Evolutionary conservation across 345 rosid species (phyloP).

Genomic region (Eucalyptus erythrocorys): DNA sequence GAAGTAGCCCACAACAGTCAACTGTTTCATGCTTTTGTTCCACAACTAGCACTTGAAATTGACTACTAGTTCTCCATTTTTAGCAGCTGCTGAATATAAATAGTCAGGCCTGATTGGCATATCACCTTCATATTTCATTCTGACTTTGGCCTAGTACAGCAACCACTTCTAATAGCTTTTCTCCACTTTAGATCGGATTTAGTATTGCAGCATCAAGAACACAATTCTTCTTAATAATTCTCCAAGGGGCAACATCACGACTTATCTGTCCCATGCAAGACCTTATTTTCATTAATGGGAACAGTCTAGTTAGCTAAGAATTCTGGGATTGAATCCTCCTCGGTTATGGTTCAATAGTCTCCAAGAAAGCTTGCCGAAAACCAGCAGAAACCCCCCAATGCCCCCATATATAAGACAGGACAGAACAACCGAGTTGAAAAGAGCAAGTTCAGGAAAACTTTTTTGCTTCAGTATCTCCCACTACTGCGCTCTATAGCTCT

Average conservation of each 20-base stretch:
- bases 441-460: background rate
- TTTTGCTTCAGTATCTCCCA: background rate
- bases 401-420: background rate
- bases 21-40: background rate
- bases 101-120: background rate
- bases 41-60: background rate
- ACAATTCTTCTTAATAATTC: background rate
- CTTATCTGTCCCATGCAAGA: background rate
- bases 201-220: background rate
- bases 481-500: background rate
- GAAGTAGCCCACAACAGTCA: background rate
- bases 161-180: background rate
- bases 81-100: no score
- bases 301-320: no score
- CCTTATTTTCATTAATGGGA: no score
- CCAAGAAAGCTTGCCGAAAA: no score
- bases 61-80: background rate
- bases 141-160: background rate
- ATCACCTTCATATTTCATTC: background rate
- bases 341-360: no score
- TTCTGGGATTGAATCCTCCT: no score
- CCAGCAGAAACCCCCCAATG: background rate
- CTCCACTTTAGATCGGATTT: background rate
- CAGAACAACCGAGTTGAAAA: background rate
- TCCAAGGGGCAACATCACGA: no score